These are phyloP conservation scores for Chlamydomonas schloesseri DNA, from an alignment of 139 green algal species.

Conservation along the genomic window DNA sequence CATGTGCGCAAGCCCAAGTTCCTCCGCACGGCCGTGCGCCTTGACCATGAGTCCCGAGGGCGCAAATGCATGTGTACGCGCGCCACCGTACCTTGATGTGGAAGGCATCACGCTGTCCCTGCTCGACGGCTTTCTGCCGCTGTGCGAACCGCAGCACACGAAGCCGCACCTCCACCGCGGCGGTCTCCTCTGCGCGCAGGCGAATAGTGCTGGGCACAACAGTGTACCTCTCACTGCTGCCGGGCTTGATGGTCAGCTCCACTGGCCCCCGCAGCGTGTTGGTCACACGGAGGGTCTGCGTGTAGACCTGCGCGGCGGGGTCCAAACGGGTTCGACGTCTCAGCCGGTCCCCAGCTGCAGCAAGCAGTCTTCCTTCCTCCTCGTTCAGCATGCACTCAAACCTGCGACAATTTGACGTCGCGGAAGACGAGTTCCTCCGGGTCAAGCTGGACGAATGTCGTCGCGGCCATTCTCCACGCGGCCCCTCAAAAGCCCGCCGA, in stretches of 20 bases:
- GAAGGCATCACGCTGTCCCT: constrained; percentile 80
- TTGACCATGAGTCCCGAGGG: too few relatives aligned
- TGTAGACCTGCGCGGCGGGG: constrained; percentile 64
- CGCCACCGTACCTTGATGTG: constrained; percentile 74
- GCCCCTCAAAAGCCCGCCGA: too few relatives aligned
- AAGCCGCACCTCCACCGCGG: constrained; percentile 64
- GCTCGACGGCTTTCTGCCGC: constrained; percentile 66
- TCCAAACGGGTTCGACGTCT: too few relatives aligned
- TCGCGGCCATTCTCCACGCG: background rate
- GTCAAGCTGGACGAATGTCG: constrained; percentile 45
- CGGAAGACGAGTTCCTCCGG: constrained; percentile 59
- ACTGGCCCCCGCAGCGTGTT: constrained; percentile 71
- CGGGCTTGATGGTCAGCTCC: constrained; percentile 73
- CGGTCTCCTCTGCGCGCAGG: constrained; percentile 57
- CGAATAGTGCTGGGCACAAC: constrained; percentile 63
- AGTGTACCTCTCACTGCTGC: constrained; percentile 76
- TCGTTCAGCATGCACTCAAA: too few relatives aligned
- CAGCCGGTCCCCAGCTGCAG: too few relatives aligned
- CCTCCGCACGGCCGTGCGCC: too few relatives aligned
- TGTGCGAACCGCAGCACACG: constrained; percentile 73
- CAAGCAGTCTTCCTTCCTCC: too few relatives aligned
- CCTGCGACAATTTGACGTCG: constrained; percentile 56
- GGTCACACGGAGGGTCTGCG: constrained; percentile 64
- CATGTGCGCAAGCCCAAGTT: too few relatives aligned
- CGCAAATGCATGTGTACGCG: too few relatives aligned